Base-by-base conservation (phyloP, 83 land plant genomes). In the Diphasiastrum complanatum region DNA sequence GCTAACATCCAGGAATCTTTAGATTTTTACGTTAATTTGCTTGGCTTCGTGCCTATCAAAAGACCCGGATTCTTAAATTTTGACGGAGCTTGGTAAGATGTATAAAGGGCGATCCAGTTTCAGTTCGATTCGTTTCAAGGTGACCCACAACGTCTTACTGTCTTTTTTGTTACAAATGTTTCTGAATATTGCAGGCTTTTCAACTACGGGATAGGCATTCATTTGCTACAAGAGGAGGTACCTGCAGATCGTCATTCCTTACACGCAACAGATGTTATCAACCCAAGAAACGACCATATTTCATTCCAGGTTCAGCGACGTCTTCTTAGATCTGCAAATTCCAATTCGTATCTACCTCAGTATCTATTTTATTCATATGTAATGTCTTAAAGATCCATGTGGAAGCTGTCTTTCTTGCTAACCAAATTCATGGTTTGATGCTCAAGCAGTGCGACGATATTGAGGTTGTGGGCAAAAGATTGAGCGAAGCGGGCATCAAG, bases 261-360 rank as follows among this genome's bases (percentile, higher is more conserved):
- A 55, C 61, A 77, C 77, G 46, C 68, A 2, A 0, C 81, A 68
- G 51, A n/a, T n/a, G n/a, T n/a, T n/a, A 84, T 87, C 40, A 81
- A 84, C 68, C 85, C 89, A 46, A 80, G 75, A 67, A 89, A 83
- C 46, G 86, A 85, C 35, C 95, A 87, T 61, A 81, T 87, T 25
- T 87, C 89, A 2, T 87, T 87, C 43, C 95, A 87, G 89, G 95
- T 84, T 29, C 5, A 10, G 16, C 23, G 5, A 18, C 4, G 51
- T 18, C 5, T 18, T 16, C 19, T 18, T 4, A 8, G n/a, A 5
- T 47, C 19, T 5, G n/a, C n/a, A n/a, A n/a, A n/a, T n/a, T n/a
- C n/a, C n/a, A n/a, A n/a, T n/a, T n/a, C n/a, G n/a, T n/a, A n/a
- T n/a, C n/a, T n/a, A n/a, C n/a, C n/a, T n/a, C n/a, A n/a, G n/a